Percentiles rank a stretch among this genome's conserved stretches.
These are phyloP conservation scores for Torulaspora pretoriensis DNA, from an alignment of 1,139 yeast genomes.

Conservation along the genomic window DNA sequence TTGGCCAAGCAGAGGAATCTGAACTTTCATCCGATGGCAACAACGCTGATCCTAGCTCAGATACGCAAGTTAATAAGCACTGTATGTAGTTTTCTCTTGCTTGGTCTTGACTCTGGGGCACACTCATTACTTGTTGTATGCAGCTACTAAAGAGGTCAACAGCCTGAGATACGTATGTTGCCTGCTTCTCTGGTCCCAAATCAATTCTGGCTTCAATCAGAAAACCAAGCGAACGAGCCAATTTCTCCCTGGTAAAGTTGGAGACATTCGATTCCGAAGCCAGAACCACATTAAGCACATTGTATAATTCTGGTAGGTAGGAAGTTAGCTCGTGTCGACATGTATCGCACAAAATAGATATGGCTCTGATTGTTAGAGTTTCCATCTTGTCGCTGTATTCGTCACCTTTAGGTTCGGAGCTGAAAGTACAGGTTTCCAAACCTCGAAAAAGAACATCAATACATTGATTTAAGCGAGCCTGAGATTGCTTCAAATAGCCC, in stretches of 20 bases:
- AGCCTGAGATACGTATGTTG: conserved; percentile 32
- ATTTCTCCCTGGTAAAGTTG: conserved; percentile 53
- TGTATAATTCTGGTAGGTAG: conserved; percentile 51
- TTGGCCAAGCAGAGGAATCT: conserved; percentile 33
- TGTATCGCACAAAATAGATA: conserved; percentile 57
- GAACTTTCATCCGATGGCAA: conserved; percentile 52
- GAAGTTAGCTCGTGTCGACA: conserved; percentile 48
- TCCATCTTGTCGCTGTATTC: conserved; percentile 31
- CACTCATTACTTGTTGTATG: conserved; percentile 21
- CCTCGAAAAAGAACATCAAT: conserved; percentile 47
- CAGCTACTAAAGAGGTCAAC: conserved; percentile 29
- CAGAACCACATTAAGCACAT: conserved; percentile 51
- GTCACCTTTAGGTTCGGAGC: conserved; percentile 10
- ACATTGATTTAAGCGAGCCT: conserved; percentile 43
- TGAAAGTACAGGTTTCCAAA: conserved; percentile 32
- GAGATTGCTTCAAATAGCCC: conserved; percentile 47
- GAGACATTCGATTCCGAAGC: conserved; percentile 43
- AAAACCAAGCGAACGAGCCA: conserved; percentile 58
- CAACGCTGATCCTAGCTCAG: conserved; percentile 66
- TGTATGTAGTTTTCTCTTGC: conserved; percentile 39
- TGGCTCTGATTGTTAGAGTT: conserved; percentile 51
- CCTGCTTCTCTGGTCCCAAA: conserved; percentile 43
- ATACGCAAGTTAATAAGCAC: conserved; percentile 58
- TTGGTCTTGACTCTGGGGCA: conserved; percentile 18
- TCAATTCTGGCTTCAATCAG: conserved; percentile 50